phyloP scores from a whole-genome alignment of 441 rosid genomes.

The Mallotus repandus region DNA sequence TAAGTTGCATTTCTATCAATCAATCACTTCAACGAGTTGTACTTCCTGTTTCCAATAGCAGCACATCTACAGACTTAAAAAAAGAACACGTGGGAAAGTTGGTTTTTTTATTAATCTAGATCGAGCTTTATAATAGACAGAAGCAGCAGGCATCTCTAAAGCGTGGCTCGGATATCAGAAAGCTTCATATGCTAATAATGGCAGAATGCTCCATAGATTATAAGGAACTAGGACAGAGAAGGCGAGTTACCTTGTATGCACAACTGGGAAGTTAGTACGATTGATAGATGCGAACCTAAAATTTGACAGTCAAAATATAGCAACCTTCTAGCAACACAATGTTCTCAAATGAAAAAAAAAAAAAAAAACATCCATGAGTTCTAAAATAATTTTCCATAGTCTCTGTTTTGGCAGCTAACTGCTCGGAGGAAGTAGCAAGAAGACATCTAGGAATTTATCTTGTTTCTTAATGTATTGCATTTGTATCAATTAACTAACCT shows the following conservation, averaged over 20 bases:
- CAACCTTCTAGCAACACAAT: slow-evolving; percentile 1
- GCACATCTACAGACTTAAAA: not conserved
- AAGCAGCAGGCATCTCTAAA: not conserved
- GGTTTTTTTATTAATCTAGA: not conserved
- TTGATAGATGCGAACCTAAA: not conserved
- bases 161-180: not conserved
- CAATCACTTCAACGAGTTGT: not conserved
- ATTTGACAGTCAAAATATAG: too few species aligned
- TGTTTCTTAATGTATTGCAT: slow-evolving; percentile 10
- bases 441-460: not conserved
- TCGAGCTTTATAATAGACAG: not conserved
- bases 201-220: not conserved
- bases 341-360: not conserved
- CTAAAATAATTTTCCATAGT: not conserved
- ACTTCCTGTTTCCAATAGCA: not conserved
- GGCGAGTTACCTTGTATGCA: not conserved
- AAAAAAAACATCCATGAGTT: not conserved
- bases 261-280: not conserved
- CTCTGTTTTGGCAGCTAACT: not conserved
- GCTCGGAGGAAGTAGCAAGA: slow-evolving; percentile 4
- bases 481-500: not conserved
- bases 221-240: too few species aligned
- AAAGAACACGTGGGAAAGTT: not conserved
- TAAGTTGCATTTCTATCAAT: not conserved
- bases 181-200: not conserved